phyloP scores from a whole-genome alignment of 352 stramenopile species.

The Pythium vanterpoolii region DNA sequence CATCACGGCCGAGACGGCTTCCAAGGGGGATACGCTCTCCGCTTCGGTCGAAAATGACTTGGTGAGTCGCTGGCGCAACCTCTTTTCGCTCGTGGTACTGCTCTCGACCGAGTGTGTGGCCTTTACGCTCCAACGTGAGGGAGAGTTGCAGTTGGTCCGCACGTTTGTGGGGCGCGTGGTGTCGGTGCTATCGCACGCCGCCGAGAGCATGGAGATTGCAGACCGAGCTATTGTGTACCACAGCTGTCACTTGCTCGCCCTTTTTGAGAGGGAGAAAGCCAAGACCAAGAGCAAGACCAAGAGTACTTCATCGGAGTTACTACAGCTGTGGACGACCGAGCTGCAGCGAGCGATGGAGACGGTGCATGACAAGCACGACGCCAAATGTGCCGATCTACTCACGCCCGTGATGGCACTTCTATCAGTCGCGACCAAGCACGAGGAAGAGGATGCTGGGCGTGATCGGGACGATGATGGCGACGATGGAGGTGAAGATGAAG shows the following conservation, averaged over 20 bases:
- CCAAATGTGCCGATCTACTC: conserved; percentile 55
- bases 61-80: conserved; percentile 61
- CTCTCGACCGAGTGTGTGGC: conserved; percentile 59
- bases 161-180: conserved; percentile 46
- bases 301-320: conserved; percentile 25
- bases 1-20: background rate
- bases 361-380: conserved; percentile 31
- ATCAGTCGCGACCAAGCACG: background rate
- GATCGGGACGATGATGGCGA: background rate
- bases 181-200: conserved; percentile 39
- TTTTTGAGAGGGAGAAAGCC: conserved; percentile 38
- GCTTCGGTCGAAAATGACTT: conserved; percentile 19
- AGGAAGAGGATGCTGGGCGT: background rate
- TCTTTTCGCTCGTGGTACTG: conserved; percentile 62
- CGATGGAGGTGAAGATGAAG: background rate
- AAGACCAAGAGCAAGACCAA: conserved; percentile 21
- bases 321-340: conserved; percentile 37
- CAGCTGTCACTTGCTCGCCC: conserved; percentile 44
- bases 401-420: conserved; percentile 24
- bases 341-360: conserved; percentile 39
- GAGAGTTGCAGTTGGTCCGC: conserved; percentile 11
- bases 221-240: conserved; percentile 71
- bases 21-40: background rate
- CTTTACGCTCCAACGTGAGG: conserved; percentile 53
- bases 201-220: conserved; percentile 47